phyloP scores from a whole-genome alignment of 2,329 filamentous ascomycete species.

The Phyllosticta ampelicida region DNA sequence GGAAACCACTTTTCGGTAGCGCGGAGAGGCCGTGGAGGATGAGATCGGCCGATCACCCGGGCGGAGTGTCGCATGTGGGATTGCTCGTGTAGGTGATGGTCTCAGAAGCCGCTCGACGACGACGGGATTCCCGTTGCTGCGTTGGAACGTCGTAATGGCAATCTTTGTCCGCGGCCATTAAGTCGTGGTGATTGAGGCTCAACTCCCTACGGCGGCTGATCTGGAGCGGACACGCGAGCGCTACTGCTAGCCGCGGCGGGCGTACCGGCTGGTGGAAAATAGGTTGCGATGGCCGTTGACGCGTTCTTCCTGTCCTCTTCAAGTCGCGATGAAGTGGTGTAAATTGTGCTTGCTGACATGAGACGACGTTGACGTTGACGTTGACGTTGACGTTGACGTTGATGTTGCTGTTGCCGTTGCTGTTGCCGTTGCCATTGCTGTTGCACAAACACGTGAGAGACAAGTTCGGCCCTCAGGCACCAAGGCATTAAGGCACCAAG shows the following conservation, averaged over 20 bases:
- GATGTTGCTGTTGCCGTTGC: neutral
- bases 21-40: conserved; percentile 1
- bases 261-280: neutral
- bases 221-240: neutral
- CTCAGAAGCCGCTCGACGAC: neutral
- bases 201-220: neutral
- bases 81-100: neutral
- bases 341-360: neutral
- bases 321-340: neutral
- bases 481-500: neutral
- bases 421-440: neutral
- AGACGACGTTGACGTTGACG: neutral
- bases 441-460: neutral
- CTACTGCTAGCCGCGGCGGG: neutral
- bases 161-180: neutral
- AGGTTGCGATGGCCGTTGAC: neutral
- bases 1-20: conserved; percentile 11
- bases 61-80: neutral
- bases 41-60: neutral
- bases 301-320: neutral
- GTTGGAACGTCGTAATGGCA: neutral
- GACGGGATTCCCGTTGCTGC: neutral
- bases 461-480: neutral
- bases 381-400: neutral
- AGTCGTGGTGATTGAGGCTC: conserved; percentile 2